Base-by-base conservation (phyloP, 2,329 filamentous ascomycete species). In the Lizonia empirigonia region DNA sequence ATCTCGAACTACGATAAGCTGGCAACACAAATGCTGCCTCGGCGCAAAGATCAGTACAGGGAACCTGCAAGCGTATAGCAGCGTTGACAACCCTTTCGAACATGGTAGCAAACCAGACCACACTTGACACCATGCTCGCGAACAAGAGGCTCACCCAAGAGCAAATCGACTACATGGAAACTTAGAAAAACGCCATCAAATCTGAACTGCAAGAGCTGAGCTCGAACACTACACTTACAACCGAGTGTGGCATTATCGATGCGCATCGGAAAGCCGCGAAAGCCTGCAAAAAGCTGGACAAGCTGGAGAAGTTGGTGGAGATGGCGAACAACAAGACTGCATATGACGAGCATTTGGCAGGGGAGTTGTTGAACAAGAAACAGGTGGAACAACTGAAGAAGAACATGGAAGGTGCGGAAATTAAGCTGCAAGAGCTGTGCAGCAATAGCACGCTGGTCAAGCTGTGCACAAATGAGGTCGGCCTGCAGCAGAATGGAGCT, bases 91-190 rank as follows among this genome's bases (percentile, higher is more conserved):
- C 46, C 5, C 56, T 71, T 35, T 63, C 61, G 15, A 52, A 56
- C 2, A 59, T 69, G 35, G 62, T 63, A 15, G 50, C 56, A 44
- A 68, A 70, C 35, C 59, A 65, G 29, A 69, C 65, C 8, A 36
- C 19, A n/a, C 45, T 68, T n/a, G 51, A 66, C 12, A 44, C 44
- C n/a, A 20, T 63, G 23, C 34, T 60, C 24, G 50, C 64, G 9
- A 56, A 62, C n/a, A 53, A 50, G 36, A 68, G 64, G 23, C 26
- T 71, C 33, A 59, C 54, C 41, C 42, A 53, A 6, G 50, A 56
- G 27, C 44, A 68, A 46, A 49, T 64, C 35, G 56, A 58, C 7
- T 52, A 48, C 12, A 53, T 69, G 34, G 60, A 63, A 30, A 42
- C 54, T 18, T 59, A 61, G 22, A 62, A 59, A 12, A 56, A 55